Percentiles rank a stretch among this genome's conserved stretches.
Evolutionary conservation across 2,329 filamentous ascomycete genomes (phyloP).

Genomic region (Neopestalotiopsis sp.): DNA sequence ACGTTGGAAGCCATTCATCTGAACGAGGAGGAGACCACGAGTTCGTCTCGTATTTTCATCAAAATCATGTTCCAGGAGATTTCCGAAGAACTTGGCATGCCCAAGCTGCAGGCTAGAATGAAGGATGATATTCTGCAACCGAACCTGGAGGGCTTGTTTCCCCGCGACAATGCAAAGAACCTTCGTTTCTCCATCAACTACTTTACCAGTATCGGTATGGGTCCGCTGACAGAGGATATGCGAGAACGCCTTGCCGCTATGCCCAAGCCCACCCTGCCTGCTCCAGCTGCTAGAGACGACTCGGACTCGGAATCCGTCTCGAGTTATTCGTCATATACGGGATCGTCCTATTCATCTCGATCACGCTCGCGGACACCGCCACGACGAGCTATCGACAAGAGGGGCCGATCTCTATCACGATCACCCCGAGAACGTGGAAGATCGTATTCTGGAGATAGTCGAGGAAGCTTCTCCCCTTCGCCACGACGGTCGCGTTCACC

Average conservation of each 20-base stretch:
- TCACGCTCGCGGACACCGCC: slow-evolving; percentile 51
- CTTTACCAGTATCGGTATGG: slow-evolving; percentile 98
- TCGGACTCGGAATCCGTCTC: slow-evolving; percentile 76
- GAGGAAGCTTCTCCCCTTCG: slow-evolving; percentile 44
- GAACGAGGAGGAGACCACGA: slow-evolving; percentile 96
- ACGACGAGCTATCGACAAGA: slow-evolving; percentile 39
- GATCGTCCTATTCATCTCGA: slow-evolving; percentile 63
- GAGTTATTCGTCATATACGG: slow-evolving; percentile 78
- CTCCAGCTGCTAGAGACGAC: slow-evolving; percentile 62
- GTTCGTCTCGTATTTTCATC: slow-evolving; percentile 95
- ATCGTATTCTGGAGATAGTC: slow-evolving; percentile 33
- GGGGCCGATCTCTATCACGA: slow-evolving; percentile 41
- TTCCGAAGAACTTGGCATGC: slow-evolving; percentile 83
- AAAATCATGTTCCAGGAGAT: slow-evolving; percentile 97
- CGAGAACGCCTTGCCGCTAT: slow-evolving; percentile 87
- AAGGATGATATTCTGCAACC: slow-evolving; percentile 79
- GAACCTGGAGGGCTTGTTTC: slow-evolving; percentile 85
- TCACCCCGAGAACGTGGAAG: slow-evolving; percentile 37
- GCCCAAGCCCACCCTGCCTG: slow-evolving; percentile 80
- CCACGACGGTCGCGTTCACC: slow-evolving; percentile 42
- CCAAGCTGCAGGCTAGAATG: slow-evolving; percentile 76
- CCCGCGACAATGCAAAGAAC: slow-evolving; percentile 85
- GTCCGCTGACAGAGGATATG: slow-evolving; percentile 92
- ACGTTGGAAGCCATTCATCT: slow-evolving; percentile 83
- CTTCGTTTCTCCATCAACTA: slow-evolving; percentile 99